These are phyloP conservation scores for Botrytis tulipae DNA, from an alignment of 2,329 filamentous ascomycete genomes.

Conservation along the genomic window DNA sequence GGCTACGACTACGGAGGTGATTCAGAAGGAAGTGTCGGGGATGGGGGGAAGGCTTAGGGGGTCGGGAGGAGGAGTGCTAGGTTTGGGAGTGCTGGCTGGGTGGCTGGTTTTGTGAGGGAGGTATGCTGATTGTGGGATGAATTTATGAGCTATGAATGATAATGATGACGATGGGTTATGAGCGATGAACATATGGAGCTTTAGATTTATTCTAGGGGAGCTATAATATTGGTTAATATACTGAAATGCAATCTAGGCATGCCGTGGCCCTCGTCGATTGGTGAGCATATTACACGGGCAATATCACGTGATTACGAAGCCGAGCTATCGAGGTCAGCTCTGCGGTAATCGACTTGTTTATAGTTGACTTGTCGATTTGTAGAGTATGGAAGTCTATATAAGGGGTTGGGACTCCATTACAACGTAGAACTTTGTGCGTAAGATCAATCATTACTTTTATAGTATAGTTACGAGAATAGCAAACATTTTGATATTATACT, in stretches of 20 bases:
- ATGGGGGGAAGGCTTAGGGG: not conserved
- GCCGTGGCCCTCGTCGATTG: no score
- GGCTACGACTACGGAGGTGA: conserved; percentile 49
- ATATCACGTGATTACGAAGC: no score
- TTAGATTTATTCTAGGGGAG: not conserved
- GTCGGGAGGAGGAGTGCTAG: not conserved
- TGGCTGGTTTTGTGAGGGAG: not conserved
- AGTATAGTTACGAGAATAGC: not conserved
- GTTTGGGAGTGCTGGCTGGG: not conserved
- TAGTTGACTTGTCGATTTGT: no score
- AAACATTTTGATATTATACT: not conserved
- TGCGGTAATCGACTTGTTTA: no score
- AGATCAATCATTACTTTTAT: not conserved
- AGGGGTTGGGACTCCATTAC: fast-evolving
- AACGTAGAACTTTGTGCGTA: not conserved
- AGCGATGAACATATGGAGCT: not conserved
- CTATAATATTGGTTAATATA: not conserved
- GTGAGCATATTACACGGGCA: no score
- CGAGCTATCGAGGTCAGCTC: no score
- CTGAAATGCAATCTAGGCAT: not conserved
- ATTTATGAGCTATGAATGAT: not conserved
- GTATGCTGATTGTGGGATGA: no score
- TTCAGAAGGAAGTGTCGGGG: conserved; percentile 33
- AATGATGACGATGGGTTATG: not conserved
- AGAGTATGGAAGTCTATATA: not conserved